Percentiles rank a stretch among this genome's conserved stretches.
Evolutionary conservation across 805 yeast genomes (phyloP).

Genomic region (Saturnispora saitoi): DNA sequence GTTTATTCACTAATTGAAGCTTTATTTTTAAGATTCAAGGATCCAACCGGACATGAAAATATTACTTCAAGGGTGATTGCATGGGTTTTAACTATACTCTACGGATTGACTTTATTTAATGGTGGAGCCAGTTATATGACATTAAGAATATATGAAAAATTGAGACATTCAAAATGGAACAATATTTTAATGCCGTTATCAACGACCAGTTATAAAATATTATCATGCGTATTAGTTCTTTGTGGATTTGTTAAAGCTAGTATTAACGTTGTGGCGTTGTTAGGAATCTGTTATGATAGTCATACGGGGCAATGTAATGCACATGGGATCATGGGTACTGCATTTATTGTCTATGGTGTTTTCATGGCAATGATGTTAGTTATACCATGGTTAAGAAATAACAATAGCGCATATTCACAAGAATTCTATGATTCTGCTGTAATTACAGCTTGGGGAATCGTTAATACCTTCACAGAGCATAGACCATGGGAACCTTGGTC

Average conservation of each 20-base stretch:
- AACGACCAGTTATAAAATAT: conserved; percentile 32
- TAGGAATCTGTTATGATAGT: conserved; percentile 77
- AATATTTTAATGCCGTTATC: conserved; percentile 32
- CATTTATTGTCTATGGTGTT: conserved; percentile 76
- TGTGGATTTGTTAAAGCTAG: conserved; percentile 76
- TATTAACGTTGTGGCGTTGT: conserved; percentile 72
- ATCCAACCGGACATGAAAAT: conserved; percentile 57
- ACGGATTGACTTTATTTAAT: conserved; percentile 39
- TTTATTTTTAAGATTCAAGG: conserved; percentile 52
- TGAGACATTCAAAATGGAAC: conserved; percentile 29
- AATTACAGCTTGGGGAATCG: conserved; percentile 85
- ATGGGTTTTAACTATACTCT: conserved; percentile 47
- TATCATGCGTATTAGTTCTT: conserved; percentile 39
- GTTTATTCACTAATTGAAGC: conserved; percentile 50
- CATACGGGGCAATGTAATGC: conserved; percentile 95
- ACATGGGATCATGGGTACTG: conserved; percentile 93
- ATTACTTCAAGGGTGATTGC: conserved; percentile 58
- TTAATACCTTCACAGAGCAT: conserved; percentile 94
- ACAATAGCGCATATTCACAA: conserved; percentile 50
- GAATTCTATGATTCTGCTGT: conserved; percentile 77
- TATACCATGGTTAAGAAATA: conserved; percentile 64
- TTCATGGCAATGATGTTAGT: conserved; percentile 57
- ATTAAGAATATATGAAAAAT: conserved; percentile 17
- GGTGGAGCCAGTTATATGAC: conserved; percentile 42
- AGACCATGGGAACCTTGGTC: conserved; percentile 87